Evolutionary conservation across 768 basidiomycete species (phyloP).

Genomic region (Favolaschia claudopus): DNA sequence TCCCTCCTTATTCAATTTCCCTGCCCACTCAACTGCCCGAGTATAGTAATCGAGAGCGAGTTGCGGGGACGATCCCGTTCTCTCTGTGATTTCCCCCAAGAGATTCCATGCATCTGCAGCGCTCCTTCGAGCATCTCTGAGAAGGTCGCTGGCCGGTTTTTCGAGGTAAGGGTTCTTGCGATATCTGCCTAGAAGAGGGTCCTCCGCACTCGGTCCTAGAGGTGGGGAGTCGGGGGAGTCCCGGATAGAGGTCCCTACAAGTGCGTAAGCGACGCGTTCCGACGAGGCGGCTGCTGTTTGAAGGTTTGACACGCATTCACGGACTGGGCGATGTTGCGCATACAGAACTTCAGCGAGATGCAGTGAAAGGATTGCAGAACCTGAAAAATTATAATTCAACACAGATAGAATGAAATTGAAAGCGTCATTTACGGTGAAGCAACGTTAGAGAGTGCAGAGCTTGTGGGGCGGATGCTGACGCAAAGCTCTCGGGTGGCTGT

Average conservation of each 20-base stretch:
- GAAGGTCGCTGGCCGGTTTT: slow-evolving; percentile 60
- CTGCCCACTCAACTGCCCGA: slow-evolving; percentile 75
- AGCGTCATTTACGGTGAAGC: too few relatives aligned
- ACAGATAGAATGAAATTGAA: too few relatives aligned
- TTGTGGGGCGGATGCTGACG: slow-evolving; percentile 60
- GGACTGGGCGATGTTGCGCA: slow-evolving; percentile 49
- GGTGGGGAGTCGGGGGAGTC: slow-evolving; percentile 39
- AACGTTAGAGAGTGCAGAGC: slow-evolving; percentile 70
- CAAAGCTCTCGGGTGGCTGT: slow-evolving; percentile 50
- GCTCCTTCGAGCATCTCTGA: slow-evolving; percentile 74
- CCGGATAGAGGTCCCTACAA: slow-evolving; percentile 50
- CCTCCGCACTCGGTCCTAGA: slow-evolving; percentile 41
- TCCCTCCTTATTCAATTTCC: slow-evolving; percentile 46
- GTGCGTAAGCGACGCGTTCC: slow-evolving; percentile 64
- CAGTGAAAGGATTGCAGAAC: slow-evolving; percentile 72
- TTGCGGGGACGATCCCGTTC: slow-evolving; percentile 41
- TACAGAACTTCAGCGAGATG: slow-evolving; percentile 79
- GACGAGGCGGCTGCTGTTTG: slow-evolving; percentile 71
- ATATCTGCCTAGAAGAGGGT: slow-evolving; percentile 52
- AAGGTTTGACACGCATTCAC: slow-evolving; percentile 62
- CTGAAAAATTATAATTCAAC: too few relatives aligned
- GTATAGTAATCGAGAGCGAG: slow-evolving; percentile 69
- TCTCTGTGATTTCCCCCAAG: slow-evolving; percentile 70
- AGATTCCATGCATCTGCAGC: slow-evolving; percentile 82
- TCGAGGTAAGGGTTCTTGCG: slow-evolving; percentile 56